Percentiles rank a stretch among this genome's conserved stretches.
These are phyloP conservation scores for Citrullus amarus DNA, from an alignment of 306 rosid species.

Conservation along the genomic window DNA sequence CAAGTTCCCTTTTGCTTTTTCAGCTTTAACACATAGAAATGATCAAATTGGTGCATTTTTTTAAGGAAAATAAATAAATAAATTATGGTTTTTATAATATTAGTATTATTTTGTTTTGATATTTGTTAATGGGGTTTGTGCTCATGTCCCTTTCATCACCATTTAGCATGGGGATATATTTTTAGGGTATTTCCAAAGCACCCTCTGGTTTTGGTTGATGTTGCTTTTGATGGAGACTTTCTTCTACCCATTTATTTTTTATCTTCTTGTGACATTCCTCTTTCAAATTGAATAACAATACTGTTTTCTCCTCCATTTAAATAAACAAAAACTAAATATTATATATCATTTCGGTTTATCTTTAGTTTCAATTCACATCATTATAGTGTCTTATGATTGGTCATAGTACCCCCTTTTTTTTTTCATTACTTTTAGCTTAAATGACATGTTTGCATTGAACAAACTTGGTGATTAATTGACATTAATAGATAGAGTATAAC, in stretches of 20 bases:
- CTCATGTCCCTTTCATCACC: slow-evolving; percentile 2
- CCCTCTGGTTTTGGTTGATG: neutral
- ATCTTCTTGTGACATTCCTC: neutral
- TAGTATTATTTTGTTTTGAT: neutral
- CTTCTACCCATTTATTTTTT: neutral
- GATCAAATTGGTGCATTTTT: neutral
- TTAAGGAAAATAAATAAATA: neutral
- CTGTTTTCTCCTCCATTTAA: no score
- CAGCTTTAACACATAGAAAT: neutral
- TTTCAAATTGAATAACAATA: neutral
- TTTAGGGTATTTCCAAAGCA: slow-evolving; percentile 10
- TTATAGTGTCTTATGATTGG: no score
- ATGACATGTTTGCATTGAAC: no score
- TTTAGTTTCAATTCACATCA: no score
- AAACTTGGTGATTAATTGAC: no score
- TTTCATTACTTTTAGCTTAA: no score
- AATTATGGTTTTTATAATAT: neutral
- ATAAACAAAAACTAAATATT: no score
- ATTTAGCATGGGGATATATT: neutral
- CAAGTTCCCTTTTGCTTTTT: neutral
- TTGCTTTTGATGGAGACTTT: slow-evolving; percentile 3
- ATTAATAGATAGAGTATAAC: no score
- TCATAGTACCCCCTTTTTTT: no score
- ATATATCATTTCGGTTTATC: no score
- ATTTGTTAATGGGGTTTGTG: neutral